Evolutionary conservation across 2,329 filamentous ascomycete species (phyloP).

Genomic region (Fusarium stilboides): DNA sequence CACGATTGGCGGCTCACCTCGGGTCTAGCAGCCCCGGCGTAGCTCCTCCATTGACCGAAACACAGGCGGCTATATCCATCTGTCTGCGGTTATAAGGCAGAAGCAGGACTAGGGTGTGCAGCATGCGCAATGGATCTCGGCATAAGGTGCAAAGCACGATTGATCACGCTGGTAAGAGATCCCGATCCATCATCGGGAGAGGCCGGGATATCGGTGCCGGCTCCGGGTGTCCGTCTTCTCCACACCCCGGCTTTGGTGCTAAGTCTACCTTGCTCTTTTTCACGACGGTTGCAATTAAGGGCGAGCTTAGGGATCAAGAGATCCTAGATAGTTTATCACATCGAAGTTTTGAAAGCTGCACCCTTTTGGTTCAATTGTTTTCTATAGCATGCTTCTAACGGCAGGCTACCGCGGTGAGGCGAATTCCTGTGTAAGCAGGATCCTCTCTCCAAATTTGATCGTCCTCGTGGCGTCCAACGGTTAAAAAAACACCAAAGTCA

Average conservation of each 20-base stretch:
- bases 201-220: conserved; percentile 36
- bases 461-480: conserved; percentile 9
- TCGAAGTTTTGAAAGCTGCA: conserved; percentile 14
- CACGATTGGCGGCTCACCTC: conserved; percentile 33
- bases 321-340: not conserved
- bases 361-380: not conserved
- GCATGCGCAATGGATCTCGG: conserved; percentile 19
- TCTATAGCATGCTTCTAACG: not conserved
- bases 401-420: not conserved
- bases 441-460: not conserved
- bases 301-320: conserved; percentile 7
- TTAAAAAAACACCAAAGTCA: conserved; percentile 2
- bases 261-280: conserved; percentile 5
- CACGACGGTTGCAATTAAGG: conserved; percentile 19
- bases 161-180: conserved; percentile 33
- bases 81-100: not conserved
- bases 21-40: conserved; percentile 17
- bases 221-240: conserved; percentile 29
- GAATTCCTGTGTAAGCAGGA: conserved; percentile 1
- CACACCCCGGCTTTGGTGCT: conserved; percentile 14
- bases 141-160: conserved; percentile 25
- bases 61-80: conserved; percentile 6
- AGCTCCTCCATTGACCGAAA: conserved; percentile 1
- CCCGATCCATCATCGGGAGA: conserved; percentile 33
- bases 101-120: conserved; percentile 4